Base-by-base conservation (phyloP, 2,329 filamentous ascomycete genomes). In the Decorospora gaudefroyi region DNA sequence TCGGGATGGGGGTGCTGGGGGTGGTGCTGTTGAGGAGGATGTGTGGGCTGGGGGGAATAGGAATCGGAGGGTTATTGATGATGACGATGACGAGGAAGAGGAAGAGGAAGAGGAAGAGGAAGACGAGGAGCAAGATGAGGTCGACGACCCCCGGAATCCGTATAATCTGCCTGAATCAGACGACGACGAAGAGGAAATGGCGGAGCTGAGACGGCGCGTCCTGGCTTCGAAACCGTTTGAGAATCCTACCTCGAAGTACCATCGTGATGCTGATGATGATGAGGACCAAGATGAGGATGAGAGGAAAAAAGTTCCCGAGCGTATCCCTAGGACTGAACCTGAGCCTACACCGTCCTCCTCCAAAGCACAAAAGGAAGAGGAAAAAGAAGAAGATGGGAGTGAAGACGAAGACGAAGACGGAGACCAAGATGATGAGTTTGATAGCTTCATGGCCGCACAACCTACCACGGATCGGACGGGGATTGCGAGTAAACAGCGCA, bases 21-120 rank as follows among this genome's bases (percentile, higher is more conserved):
- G n/a, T n/a, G n/a, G n/a, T n/a, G n/a, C n/a, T 12, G 72, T 54
- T 1, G 76, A 73, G 29, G 82, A 85, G 40, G 90, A 95, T 72
- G 84, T 89, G 45, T 97, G 92, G 93, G 87, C 84, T n/a, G 85
- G 83, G 8, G 92, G 92, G 5, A 97, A 97, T 61, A 83, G 86
- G 59, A 97, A 97, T 64, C 79, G 87, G 50, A 74, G 80, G 61
- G 71, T 63, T 51, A 60, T 72, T 51, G 61, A 71, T 41, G 57
- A 23, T 3, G 64, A 68, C 5, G 79, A 83, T 4, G 81, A 83
- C 2, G 78, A 73, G 3, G 69, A 77, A 0, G 74, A 76, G 0
- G 49, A 59, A 3, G 48, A 64, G 25, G 62, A 74, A 75, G 2
- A 74, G 72, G 71, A 72, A 4, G 69, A 77, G 0, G 74, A 77